phyloP scores from a whole-genome alignment of 768 basidiomycete genomes.

The Jaapia argillacea region DNA sequence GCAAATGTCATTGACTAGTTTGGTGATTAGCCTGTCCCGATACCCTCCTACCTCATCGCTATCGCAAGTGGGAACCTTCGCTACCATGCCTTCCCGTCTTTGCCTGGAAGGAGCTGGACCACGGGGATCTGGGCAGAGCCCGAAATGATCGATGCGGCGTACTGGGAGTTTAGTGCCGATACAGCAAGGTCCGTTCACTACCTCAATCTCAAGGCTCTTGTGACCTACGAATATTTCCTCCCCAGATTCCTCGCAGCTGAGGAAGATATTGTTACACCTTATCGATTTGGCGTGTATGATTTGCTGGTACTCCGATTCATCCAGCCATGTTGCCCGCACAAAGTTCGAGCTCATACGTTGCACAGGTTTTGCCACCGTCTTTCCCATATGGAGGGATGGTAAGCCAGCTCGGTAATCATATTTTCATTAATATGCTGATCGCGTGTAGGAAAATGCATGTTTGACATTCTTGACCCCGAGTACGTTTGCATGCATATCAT shows the following conservation, averaged over 20 bases:
- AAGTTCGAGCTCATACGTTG: too few relatives aligned
- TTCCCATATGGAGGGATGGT: slow-evolving; percentile 95
- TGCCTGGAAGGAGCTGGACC: slow-evolving; percentile 62
- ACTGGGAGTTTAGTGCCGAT: slow-evolving; percentile 86
- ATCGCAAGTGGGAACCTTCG: slow-evolving; percentile 79
- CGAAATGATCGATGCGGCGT: slow-evolving; percentile 61
- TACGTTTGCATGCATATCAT: slow-evolving; percentile 2
- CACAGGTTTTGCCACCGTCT: too few relatives aligned
- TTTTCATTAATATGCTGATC: slow-evolving; percentile 5
- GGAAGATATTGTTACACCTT: slow-evolving; percentile 65
- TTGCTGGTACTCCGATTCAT: slow-evolving; percentile 75
- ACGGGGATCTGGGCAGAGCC: slow-evolving; percentile 92
- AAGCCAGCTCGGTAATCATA: slow-evolving; percentile 10
- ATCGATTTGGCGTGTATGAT: slow-evolving; percentile 84
- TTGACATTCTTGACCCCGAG: slow-evolving; percentile 85
- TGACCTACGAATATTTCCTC: neutral
- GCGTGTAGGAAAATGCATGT: slow-evolving; percentile 74
- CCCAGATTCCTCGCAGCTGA: slow-evolving; percentile 74
- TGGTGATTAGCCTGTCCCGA: slow-evolving; percentile 61
- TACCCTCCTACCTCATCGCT: slow-evolving; percentile 89
- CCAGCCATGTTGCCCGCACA: too few relatives aligned
- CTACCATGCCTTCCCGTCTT: slow-evolving; percentile 54
- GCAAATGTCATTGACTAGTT: neutral
- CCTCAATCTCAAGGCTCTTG: neutral
- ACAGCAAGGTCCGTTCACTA: slow-evolving; percentile 51